phyloP scores from a whole-genome alignment of 2,329 filamentous ascomycete genomes.

The Fusarium burgessii region DNA sequence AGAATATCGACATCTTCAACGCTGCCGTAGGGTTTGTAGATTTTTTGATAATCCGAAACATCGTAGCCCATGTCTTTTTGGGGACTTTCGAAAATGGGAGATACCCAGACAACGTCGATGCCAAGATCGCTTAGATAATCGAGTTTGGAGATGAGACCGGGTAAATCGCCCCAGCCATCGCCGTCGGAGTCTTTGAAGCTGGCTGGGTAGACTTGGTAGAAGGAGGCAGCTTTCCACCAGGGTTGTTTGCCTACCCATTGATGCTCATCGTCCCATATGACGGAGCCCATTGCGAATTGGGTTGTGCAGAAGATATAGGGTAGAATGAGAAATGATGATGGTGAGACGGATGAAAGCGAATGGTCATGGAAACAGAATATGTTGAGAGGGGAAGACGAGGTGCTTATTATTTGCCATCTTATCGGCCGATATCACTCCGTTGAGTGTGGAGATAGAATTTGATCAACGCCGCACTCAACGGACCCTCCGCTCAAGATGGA shows the following conservation, averaged over 20 bases:
- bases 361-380: no score
- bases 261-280: slow-evolving; percentile 49
- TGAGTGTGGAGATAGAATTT: slow-evolving; percentile 11
- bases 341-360: background rate
- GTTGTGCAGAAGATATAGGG: background rate
- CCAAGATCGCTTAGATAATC: slow-evolving; percentile 73
- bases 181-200: slow-evolving; percentile 68
- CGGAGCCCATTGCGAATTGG: slow-evolving; percentile 49
- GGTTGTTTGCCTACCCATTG: slow-evolving; percentile 51
- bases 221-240: slow-evolving; percentile 61
- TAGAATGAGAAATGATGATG: background rate
- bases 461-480: background rate
- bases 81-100: slow-evolving; percentile 65
- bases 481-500: slow-evolving; percentile 5
- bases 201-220: slow-evolving; percentile 69
- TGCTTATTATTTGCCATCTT: slow-evolving; percentile 13
- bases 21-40: slow-evolving; percentile 75
- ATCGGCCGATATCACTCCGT: background rate
- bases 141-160: slow-evolving; percentile 72
- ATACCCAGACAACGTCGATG: slow-evolving; percentile 71
- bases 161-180: slow-evolving; percentile 75
- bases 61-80: slow-evolving; percentile 80
- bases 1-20: slow-evolving; percentile 74
- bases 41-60: slow-evolving; percentile 75
- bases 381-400: slow-evolving; percentile 11